phyloP scores from a whole-genome alignment of 139 green algal species.

The Chlorella sp. region DNA sequence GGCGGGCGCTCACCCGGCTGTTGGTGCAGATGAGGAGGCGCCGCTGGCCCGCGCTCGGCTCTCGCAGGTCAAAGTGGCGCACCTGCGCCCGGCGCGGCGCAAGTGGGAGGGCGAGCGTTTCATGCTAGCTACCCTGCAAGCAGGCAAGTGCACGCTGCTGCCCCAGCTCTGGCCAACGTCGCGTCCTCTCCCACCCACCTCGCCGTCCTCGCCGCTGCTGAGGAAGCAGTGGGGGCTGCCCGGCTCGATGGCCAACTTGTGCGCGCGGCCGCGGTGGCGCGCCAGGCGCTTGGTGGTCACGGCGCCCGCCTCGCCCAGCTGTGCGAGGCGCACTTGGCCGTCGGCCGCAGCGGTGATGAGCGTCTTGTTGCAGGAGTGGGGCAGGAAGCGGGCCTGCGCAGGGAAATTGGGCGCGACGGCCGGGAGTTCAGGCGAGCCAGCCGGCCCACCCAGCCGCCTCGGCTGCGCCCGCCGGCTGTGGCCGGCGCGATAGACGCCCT shows the following conservation, averaged over 20 bases:
- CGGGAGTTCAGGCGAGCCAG: no score
- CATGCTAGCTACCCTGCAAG: no score
- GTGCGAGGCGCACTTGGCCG: conserved; percentile 48
- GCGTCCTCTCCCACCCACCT: conserved; percentile 11
- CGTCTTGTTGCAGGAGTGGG: conserved; percentile 35
- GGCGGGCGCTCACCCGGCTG: no score
- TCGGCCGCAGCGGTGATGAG: conserved; percentile 63
- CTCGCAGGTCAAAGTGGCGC: conserved; percentile 49
- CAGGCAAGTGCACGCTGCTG: no score
- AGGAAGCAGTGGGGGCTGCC: conserved; percentile 50
- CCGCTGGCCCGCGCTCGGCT: conserved; percentile 3
- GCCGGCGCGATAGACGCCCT: no score
- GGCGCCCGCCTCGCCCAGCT: conserved; percentile 10
- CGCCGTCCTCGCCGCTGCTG: conserved; percentile 55
- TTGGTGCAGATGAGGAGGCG: conserved; percentile 40
- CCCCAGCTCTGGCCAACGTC: neutral
- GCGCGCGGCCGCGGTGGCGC: conserved; percentile 52
- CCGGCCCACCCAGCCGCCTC: no score
- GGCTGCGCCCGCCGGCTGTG: no score
- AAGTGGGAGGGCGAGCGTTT: no score
- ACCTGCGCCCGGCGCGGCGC: no score
- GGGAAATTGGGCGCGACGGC: no score
- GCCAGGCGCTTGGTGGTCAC: conserved; percentile 37
- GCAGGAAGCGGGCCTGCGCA: conserved; percentile 56
- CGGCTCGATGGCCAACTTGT: conserved; percentile 77